Conservation (phyloP, 2,329 filamentous ascomycete genomes). For the Microdochium nivale region DNA sequence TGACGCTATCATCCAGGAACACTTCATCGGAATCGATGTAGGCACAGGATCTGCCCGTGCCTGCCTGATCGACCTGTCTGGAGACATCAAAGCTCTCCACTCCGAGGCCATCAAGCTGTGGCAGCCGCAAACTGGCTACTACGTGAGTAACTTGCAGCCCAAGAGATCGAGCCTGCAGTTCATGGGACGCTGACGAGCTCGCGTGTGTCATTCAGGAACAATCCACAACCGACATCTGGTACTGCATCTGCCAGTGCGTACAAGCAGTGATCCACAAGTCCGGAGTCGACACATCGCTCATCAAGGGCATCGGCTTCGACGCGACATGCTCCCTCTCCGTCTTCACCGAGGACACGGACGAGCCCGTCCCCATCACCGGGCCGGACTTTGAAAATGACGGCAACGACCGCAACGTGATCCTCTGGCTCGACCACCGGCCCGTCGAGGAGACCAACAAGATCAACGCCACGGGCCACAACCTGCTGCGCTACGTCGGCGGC, state of each 20-base stretch:
- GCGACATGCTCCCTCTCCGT: constrained; percentile 96
- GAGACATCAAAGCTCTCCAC: constrained; percentile 74
- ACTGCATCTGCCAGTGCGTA: constrained; percentile 84
- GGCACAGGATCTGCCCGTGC: constrained; percentile 92
- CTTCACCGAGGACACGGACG: constrained; percentile 80
- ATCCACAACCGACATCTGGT: constrained; percentile 97
- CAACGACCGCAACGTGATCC: constrained; percentile 86
- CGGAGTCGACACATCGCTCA: constrained; percentile 62
- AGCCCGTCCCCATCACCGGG: constrained; percentile 83
- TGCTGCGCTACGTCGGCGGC: constrained; percentile 91
- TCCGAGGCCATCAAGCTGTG: constrained; percentile 72
- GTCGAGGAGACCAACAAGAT: constrained; percentile 87
- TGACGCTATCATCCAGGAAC: constrained; percentile 30
- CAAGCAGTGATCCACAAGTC: constrained; percentile 75
- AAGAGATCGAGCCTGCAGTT: background rate
- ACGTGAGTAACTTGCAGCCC: constrained; percentile 39
- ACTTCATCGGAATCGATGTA: constrained; percentile 84
- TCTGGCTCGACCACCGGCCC: constrained; percentile 95
- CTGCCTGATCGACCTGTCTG: constrained; percentile 86
- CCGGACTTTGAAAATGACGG: constrained; percentile 73
- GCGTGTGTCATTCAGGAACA: constrained; percentile 59
- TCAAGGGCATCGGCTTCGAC: constrained; percentile 93
- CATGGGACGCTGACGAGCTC: background rate
- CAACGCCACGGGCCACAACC: constrained; percentile 84
- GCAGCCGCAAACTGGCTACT: constrained; percentile 69